Evolutionary conservation across 495 filamentous ascomycete genomes (phyloP).

Genomic region (Pseudevernia furfuracea): DNA sequence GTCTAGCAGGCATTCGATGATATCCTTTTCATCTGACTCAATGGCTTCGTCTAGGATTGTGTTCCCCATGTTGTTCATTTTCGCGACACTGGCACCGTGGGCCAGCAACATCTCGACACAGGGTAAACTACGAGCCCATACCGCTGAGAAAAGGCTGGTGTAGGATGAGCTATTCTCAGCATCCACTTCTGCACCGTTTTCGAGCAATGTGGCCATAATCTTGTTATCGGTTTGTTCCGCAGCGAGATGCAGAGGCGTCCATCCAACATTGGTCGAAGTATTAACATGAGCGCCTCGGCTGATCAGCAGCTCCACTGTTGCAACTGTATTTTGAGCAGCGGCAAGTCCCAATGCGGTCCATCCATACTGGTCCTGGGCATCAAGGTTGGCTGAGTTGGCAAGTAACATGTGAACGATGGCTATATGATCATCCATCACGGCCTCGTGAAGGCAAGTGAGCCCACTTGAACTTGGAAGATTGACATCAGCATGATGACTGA

Average conservation of each 20-base stretch:
- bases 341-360: neutral
- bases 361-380: slow-evolving; percentile 3
- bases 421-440: neutral
- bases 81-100: slow-evolving; percentile 2
- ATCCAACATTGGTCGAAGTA: neutral
- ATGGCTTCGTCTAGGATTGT: slow-evolving; percentile 5
- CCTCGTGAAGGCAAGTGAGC: slow-evolving; percentile 1
- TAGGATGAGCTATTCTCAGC: neutral
- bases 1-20: slow-evolving; percentile 5
- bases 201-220: neutral
- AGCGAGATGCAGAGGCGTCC: slow-evolving; percentile 8
- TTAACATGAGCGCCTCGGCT: slow-evolving; percentile 6
- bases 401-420: neutral
- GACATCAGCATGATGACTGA: neutral
- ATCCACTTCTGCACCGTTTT: slow-evolving; percentile 10
- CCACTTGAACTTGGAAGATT: neutral
- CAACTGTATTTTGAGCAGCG: neutral
- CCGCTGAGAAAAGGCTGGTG: slow-evolving; percentile 2
- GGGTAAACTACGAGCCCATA: neutral
- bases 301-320: neutral
- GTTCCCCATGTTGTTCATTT: neutral
- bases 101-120: neutral
- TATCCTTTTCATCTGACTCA: neutral
- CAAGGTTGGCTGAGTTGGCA: neutral
- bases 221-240: neutral